Evolutionary conservation across 2,329 filamentous ascomycete species (phyloP).

Genomic region (Sclerotinia trifoliorum): DNA sequence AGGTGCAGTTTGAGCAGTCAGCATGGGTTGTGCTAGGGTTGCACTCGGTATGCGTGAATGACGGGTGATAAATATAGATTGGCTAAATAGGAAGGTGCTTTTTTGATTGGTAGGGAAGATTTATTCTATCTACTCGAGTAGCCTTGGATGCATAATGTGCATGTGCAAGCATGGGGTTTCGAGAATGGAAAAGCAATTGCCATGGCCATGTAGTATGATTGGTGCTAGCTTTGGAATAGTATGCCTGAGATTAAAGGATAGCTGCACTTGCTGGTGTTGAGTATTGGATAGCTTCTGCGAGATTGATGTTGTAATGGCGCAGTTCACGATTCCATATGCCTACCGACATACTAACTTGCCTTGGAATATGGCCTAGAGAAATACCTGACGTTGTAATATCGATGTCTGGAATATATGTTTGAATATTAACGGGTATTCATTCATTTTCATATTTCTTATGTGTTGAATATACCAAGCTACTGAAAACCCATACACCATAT

Average conservation of each 20-base stretch:
- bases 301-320: neutral
- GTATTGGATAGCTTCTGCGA: neutral
- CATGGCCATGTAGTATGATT: neutral
- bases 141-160: neutral
- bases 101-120: neutral
- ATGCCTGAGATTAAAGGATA: neutral
- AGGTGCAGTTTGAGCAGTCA: neutral
- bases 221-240: neutral
- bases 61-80: conserved; percentile 9
- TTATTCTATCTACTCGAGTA: too few relatives aligned
- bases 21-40: conserved; percentile 12
- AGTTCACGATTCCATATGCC: neutral
- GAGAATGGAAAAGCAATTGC: neutral
- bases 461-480: neutral
- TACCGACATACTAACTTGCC: neutral
- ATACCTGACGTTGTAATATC: neutral
- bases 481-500: conserved; percentile 6
- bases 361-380: neutral
- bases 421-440: neutral
- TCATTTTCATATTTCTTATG: conserved; percentile 7
- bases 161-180: neutral
- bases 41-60: neutral
- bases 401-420: neutral
- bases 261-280: neutral
- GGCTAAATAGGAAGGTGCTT: neutral